Evolutionary conservation across 306 rosid species (phyloP), one percentile per base, ranked within the genome.

Genomic region (Ormosia semicastrata): DNA sequence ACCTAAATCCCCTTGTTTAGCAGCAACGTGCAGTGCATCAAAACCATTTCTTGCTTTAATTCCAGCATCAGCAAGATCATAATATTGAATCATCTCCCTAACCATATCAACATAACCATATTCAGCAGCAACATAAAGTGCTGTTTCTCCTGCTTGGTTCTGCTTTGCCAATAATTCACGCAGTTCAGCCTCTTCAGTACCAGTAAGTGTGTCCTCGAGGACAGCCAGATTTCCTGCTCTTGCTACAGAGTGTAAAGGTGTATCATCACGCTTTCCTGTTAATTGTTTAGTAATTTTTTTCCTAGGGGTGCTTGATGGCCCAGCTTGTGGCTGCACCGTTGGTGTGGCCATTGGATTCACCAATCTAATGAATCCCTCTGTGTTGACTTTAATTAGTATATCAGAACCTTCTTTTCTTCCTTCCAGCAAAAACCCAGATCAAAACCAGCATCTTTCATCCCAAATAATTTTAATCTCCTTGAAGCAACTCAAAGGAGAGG

Each of bases 1-100:
- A 93, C 99, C 98, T 76, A 95, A 72, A 85, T 92, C 91, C 67
- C 99, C 99, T 81, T 93, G 99, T 85, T 96, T 96, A 52, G 98
- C 95, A 69, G 99, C 98, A 88, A 96, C 92, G 88, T 93, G 99
- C 50, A 96, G 95, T 54, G 97, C 99, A 83, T 96, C 99, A 64
- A 93, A 90, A 40, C 99, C 97, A 69, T 93, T 96, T 75, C 98
- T 83, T 0, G 99, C 98, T 77, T 92, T 96, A 66, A 87, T 91
- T 83, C 92, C 93, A 2, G 98, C 98, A 53, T 86, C 93, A 13
- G 91, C 85, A 40, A 93, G 94, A 86, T 92, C 92, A 79, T 92
- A 93, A 79, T 84, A 86, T 37, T 87, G 67, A 64, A 93, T 92
- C 97, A 96, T 81, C 88, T 91, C 98, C 82, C 89, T 89, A 4